These are phyloP conservation scores for Nidula microcarpa DNA, from an alignment of 768 basidiomycete species.

Conservation along the genomic window DNA sequence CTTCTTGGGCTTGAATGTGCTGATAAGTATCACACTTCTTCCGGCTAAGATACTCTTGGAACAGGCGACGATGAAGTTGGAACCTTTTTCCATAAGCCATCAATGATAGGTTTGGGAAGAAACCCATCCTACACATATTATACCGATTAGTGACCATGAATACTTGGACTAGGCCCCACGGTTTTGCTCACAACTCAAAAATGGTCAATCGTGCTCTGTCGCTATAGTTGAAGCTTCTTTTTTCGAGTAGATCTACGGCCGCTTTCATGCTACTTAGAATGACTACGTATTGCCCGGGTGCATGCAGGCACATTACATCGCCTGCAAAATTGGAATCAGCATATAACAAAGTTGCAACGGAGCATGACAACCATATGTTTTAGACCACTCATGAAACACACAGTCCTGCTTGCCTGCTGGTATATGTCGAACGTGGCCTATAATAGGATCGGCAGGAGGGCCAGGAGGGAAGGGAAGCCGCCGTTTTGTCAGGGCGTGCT, in stretches of 20 bases:
- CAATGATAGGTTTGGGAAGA: not conserved
- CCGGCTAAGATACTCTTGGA: not conserved
- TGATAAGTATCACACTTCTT: not conserved
- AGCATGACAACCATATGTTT: too few species aligned
- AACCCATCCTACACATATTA: not conserved
- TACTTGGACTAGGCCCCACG: too few species aligned
- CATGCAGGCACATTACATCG: not conserved
- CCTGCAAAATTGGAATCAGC: too few species aligned
- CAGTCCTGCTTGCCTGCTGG: too few species aligned
- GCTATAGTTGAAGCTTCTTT: not conserved
- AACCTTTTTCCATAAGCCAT: not conserved
- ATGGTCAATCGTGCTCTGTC: not conserved
- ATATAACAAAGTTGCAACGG: too few species aligned
- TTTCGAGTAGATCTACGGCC: not conserved
- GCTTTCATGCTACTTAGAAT: not conserved
- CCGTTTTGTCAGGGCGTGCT: too few species aligned
- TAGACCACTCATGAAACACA: too few species aligned
- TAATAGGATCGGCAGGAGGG: too few species aligned
- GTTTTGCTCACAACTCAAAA: not conserved
- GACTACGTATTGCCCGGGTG: not conserved
- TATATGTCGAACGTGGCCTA: too few species aligned
- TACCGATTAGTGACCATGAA: not conserved
- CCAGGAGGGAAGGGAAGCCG: too few species aligned
- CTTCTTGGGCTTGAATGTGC: not conserved
- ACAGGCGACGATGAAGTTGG: not conserved